Evolutionary conservation across 2,329 filamentous ascomycete species (phyloP), one percentile per base, ranked within the genome.

Genomic region (Orbilia blumenaviensis): DNA sequence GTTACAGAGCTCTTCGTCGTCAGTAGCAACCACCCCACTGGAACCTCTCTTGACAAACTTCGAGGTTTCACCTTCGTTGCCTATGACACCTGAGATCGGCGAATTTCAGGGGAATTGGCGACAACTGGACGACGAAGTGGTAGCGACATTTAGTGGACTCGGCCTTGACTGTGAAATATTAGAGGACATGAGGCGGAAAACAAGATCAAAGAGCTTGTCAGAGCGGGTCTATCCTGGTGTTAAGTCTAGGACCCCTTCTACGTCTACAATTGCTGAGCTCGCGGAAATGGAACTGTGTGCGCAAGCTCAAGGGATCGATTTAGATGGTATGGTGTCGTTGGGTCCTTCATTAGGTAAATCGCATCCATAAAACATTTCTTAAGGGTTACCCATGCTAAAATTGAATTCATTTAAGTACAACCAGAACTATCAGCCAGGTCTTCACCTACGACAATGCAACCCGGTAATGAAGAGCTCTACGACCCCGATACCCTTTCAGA

Each of bases 401-500:
- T 32, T 23, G 16, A 9, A n/a, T 66, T 32, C 16, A 46, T 48
- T 60, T 36, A 54, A 67, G 62, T 27, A n/a, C 52, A 62, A 27
- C 62, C 44, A 38, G 44, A 62, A 14, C 1, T 25, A 16, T 58
- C 64, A 3, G 18, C 21, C 7, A 66, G 42, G 21, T 27, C 50
- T 50, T 25, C 56, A 5, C 16, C 48, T 25, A 36, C 63, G 1
- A 60, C 71, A 38, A 6, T 27, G 36, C 41, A 44, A 21, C 71
- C 46, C 23, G 50, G 21, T 25, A 78, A 64, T 48, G 79, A 79
- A 44, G 75, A 79, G 36, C 73, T 78, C 25, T 80, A 80, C 52
- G 79, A 80, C 44, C 78, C 79, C n/a, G 80, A 80, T 52, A 79
- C 79, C 25, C 79, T 80, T 67, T 79, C 79, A 8, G 78, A 79